Percentiles rank a stretch among this genome's conserved stretches.
phyloP scores from a whole-genome alignment of 2,329 filamentous ascomycete species.

The Talaromyces marneffei region DNA sequence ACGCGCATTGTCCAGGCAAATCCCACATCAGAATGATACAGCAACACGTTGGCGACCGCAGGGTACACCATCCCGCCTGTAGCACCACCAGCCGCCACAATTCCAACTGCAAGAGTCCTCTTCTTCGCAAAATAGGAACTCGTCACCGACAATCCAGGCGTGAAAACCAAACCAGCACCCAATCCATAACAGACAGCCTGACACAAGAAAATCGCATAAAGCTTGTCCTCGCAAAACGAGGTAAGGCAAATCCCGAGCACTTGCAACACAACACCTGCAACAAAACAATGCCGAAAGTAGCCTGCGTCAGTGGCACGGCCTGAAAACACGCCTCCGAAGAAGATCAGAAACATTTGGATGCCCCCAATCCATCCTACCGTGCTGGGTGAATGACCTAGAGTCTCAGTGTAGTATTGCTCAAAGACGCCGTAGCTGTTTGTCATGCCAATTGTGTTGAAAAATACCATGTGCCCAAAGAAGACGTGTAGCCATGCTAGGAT shows the following conservation, averaged over 20 bases:
- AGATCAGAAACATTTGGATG: constrained; percentile 41
- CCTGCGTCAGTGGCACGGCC: constrained; percentile 41
- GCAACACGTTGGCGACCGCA: constrained; percentile 37
- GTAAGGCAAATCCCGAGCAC: constrained; percentile 44
- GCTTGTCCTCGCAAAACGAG: constrained; percentile 34
- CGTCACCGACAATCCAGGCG: constrained; percentile 35
- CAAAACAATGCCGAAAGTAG: constrained; percentile 29
- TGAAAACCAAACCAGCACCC: constrained; percentile 41
- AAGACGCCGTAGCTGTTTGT: constrained; percentile 40
- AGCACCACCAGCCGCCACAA: constrained; percentile 34
- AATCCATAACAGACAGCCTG: constrained; percentile 40
- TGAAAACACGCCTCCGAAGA: constrained; percentile 39
- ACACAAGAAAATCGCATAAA: constrained; percentile 47
- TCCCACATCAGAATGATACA: constrained; percentile 9
- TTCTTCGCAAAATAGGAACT: constrained; percentile 40
- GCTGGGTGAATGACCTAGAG: constrained; percentile 28
- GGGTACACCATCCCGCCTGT: constrained; percentile 44
- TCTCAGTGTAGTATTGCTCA: constrained; percentile 39
- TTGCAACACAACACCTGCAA: constrained; percentile 27
- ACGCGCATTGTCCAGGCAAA: constrained; percentile 13
- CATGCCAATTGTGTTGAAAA: constrained; percentile 24
- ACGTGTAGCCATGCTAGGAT: constrained; percentile 28
- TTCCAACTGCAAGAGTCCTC: constrained; percentile 34
- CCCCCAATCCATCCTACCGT: constrained; percentile 44
- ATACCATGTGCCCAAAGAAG: constrained; percentile 25